Evolutionary conservation across 495 filamentous ascomycete species (phyloP), one percentile per base, ranked within the genome.

Genomic region (Penicillium subrubescens): DNA sequence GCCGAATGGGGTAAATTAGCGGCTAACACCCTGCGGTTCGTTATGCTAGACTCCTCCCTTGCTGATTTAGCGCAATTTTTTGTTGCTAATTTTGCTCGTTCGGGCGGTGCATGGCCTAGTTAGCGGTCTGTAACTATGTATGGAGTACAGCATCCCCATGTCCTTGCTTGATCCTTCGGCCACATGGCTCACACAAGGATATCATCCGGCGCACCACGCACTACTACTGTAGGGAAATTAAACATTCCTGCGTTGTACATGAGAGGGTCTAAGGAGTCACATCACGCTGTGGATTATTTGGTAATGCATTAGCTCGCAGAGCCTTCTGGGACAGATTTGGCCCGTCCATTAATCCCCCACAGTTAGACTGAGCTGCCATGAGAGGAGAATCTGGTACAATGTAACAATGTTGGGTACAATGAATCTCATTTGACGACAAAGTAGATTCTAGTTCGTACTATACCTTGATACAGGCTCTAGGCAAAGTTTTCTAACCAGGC

Each of bases 161-260:
- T 21, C 17, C 12, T 37, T 21, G n/a, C 44, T 19, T 39, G 65
- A 61, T 64, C 65, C 57, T 67, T 64, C 50, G 59, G 21, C 63
- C 67, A 69, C 60, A 65, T 69, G 67, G 67, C 35, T n/a, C 5
- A 17, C 27, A 15, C 67, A 52, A 51, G 63, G 63, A 57, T 69
- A 27, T 33, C 17, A 59, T 60, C 60, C 62, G 60, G 27, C 25
- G 17, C 10, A 48, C 21, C 21, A 21, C 17, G 17, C 48, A 25
- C 8, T 5, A 25, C 19, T 15, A 37, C 53, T 23, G 5, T 0
- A 33, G 51, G 12, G 29, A 56, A 56, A 56, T 23, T 5, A 23
- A 37, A 21, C 17, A 12, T 37, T 37, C 52, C 10, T 17, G 44
- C 44, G 12, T 12, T 41, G 15, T 41, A 44, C 14, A 15, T 11